Conservation (phyloP, 2,329 filamentous ascomycete species). For the Ceratocystis alfenasii region DNA sequence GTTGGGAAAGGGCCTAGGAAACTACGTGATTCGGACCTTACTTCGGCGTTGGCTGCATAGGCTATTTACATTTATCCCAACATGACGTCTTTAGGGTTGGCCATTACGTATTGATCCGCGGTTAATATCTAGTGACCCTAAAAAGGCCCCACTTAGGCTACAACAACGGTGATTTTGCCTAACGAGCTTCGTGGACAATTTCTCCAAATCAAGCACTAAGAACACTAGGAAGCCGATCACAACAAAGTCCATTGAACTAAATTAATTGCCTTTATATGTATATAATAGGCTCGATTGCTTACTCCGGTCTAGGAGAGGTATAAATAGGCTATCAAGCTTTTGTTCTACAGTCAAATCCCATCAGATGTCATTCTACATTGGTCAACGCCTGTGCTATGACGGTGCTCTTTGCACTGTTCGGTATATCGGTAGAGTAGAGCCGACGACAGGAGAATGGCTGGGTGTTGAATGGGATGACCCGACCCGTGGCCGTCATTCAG, state of each 20-base stretch:
- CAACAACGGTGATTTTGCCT: background rate
- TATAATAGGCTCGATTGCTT: background rate
- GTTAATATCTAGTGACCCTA: background rate
- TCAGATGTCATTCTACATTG: slow-evolving; percentile 40
- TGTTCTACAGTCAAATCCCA: background rate
- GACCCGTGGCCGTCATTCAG: slow-evolving; percentile 78
- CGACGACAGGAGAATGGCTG: slow-evolving; percentile 70
- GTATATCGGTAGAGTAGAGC: slow-evolving; percentile 65
- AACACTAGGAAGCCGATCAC: background rate
- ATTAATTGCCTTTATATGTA: no score
- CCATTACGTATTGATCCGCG: background rate
- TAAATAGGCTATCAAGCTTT: background rate
- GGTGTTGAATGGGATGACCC: slow-evolving; percentile 96
- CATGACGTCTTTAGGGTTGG: background rate
- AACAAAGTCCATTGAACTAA: background rate
- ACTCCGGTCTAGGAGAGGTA: background rate
- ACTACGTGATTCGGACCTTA: background rate
- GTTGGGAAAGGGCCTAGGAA: background rate
- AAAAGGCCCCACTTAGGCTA: background rate
- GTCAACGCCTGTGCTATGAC: slow-evolving; percentile 70
- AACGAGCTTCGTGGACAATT: background rate
- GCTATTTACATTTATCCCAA: background rate
- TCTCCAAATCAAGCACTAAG: background rate
- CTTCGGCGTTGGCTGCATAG: background rate
- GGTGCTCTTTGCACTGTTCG: slow-evolving; percentile 70